These are phyloP conservation scores for Pichia cephalocereana DNA, from an alignment of 805 yeast species.

Conservation along the genomic window DNA sequence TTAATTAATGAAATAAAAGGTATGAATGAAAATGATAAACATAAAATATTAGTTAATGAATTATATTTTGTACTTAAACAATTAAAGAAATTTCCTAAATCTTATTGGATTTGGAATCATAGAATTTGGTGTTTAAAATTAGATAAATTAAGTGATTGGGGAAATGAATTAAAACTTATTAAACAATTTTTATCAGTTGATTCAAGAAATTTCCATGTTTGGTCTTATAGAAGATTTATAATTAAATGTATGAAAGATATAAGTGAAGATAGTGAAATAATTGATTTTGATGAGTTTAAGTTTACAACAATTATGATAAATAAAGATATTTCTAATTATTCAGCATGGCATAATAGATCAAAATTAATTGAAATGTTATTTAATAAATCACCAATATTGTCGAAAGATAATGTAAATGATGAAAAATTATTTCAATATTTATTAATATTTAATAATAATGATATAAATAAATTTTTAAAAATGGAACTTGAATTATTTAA, in stretches of 20 bases:
- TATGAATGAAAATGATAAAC: slow-evolving; percentile 14
- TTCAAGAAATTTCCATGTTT: slow-evolving; percentile 85
- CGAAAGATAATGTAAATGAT: slow-evolving; percentile 5
- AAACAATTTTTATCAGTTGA: slow-evolving; percentile 61
- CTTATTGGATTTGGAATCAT: slow-evolving; percentile 97
- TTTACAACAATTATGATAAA: slow-evolving; percentile 76
- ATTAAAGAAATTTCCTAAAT: slow-evolving; percentile 67
- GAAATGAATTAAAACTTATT: slow-evolving; percentile 60
- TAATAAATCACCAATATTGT: slow-evolving; percentile 11
- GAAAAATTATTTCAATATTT: slow-evolving; percentile 10
- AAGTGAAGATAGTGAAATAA: slow-evolving; percentile 3
- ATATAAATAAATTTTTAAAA: slow-evolving; percentile 27
- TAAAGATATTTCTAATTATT: slow-evolving; percentile 79
- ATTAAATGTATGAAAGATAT: slow-evolving; percentile 28
- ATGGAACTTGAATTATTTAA: slow-evolving; percentile 61
- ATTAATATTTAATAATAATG: slow-evolving; percentile 11
- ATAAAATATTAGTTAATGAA: slow-evolving; percentile 41
- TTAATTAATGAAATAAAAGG: slow-evolving; percentile 23
- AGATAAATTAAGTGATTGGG: slow-evolving; percentile 49
- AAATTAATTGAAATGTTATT: slow-evolving; percentile 52
- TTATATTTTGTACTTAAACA: slow-evolving; percentile 49
- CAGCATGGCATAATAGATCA: slow-evolving; percentile 92
- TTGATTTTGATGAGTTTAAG: slow-evolving; percentile 48
- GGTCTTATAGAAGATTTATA: slow-evolving; percentile 85
- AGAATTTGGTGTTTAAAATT: slow-evolving; percentile 68